Conservation (phyloP, 495 filamentous ascomycete species). For the Annulohypoxylon nitens region DNA sequence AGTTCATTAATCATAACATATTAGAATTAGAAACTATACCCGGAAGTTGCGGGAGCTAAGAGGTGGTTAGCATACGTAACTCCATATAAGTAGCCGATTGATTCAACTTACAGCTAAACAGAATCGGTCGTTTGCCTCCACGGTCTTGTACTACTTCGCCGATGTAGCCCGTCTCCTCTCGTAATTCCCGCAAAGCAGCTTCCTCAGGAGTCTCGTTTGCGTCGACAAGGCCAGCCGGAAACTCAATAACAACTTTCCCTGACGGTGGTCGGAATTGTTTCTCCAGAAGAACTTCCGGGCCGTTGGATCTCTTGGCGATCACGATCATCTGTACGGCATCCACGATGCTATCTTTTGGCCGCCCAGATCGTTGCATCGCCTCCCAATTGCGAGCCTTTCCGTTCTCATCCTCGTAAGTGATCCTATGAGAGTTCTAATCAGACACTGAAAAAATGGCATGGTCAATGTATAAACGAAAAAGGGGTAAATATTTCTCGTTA, state of each 20-base stretch:
- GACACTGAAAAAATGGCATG: slow-evolving; percentile 9
- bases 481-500: neutral
- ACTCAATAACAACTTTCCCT: slow-evolving; percentile 80
- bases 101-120: slow-evolving; percentile 74
- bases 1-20: slow-evolving; percentile 46
- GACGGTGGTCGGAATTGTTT: slow-evolving; percentile 79
- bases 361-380: slow-evolving; percentile 73
- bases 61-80: neutral
- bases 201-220: slow-evolving; percentile 81
- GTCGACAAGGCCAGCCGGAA: slow-evolving; percentile 90
- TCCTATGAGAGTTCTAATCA: slow-evolving; percentile 56
- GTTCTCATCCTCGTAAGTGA: slow-evolving; percentile 72
- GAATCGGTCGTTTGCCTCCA: slow-evolving; percentile 66
- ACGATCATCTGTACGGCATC: slow-evolving; percentile 85
- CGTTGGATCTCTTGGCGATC: slow-evolving; percentile 68
- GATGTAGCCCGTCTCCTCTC: slow-evolving; percentile 92
- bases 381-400: slow-evolving; percentile 77
- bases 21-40: slow-evolving; percentile 30
- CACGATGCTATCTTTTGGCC: slow-evolving; percentile 70
- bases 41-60: slow-evolving; percentile 54
- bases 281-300: slow-evolving; percentile 8
- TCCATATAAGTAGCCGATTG: neutral
- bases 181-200: slow-evolving; percentile 86
- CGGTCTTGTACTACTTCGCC: slow-evolving; percentile 63
- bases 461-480: neutral